Percentiles rank a stretch among this genome's conserved stretches.
These are phyloP conservation scores for Pseudogymnoascus sp. DNA, from an alignment of 2,329 filamentous ascomycete genomes.

Conservation along the genomic window DNA sequence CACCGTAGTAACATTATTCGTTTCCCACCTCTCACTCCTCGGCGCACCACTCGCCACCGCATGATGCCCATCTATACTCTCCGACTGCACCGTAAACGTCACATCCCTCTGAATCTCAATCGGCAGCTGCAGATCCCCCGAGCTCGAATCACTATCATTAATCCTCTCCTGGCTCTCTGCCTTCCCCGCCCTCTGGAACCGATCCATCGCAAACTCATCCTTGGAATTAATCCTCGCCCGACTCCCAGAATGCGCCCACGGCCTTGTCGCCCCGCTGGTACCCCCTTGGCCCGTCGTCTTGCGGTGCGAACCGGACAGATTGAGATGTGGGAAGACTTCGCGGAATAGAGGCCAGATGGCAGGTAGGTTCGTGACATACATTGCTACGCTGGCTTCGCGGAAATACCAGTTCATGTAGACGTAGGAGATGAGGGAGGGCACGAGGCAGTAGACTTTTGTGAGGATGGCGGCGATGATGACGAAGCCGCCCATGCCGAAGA, in stretches of 20 bases:
- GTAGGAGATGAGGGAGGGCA: constrained; percentile 26
- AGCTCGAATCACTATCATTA: not conserved
- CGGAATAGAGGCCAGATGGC: constrained; percentile 42
- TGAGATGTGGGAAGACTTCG: constrained; percentile 28
- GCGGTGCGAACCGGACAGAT: not conserved
- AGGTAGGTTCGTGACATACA: constrained; percentile 43
- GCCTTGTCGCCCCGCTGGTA: not conserved
- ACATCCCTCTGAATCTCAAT: constrained; percentile 10
- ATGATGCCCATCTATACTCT: not conserved
- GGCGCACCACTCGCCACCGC: not conserved
- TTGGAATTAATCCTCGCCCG: not conserved
- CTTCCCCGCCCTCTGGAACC: not conserved
- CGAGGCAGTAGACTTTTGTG: constrained; percentile 40
- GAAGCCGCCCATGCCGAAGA: constrained; percentile 44
- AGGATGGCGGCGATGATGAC: constrained; percentile 36
- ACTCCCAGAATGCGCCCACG: not conserved
- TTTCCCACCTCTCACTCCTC: not conserved
- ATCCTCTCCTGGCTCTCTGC: constrained; percentile 12
- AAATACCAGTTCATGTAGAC: constrained; percentile 43
- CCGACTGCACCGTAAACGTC: constrained; percentile 9
- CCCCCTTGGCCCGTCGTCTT: not conserved
- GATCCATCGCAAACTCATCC: not conserved
- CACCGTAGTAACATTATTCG: not conserved
- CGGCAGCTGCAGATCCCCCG: not conserved
- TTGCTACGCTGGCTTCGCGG: constrained; percentile 42